Conservation (phyloP, 73 alveolate species). For the Tetrahymena elliotti region DNA sequence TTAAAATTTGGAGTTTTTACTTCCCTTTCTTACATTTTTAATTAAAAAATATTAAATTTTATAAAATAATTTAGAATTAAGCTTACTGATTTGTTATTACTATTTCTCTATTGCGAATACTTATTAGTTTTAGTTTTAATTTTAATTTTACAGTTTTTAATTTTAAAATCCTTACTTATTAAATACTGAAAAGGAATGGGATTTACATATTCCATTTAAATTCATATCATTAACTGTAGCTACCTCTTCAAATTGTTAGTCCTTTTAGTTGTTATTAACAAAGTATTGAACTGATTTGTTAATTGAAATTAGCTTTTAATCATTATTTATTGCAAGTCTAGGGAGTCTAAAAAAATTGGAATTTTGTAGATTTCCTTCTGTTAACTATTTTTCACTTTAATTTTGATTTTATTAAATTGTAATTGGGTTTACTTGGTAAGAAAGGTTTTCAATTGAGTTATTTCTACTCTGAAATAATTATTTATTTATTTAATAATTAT, state of each 20-base stretch:
- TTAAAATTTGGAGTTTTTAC: background rate
- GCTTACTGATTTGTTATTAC: background rate
- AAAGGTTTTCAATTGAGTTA: background rate
- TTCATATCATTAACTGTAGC: background rate
- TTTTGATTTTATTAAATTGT: too few species aligned
- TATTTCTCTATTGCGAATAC: background rate
- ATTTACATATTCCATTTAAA: background rate
- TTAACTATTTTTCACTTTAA: background rate
- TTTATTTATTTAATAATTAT: too few species aligned
- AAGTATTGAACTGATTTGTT: background rate
- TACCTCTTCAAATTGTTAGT: background rate
- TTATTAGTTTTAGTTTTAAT: background rate
- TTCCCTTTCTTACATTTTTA: background rate
- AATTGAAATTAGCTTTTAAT: background rate
- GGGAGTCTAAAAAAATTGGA: background rate
- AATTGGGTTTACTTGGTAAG: background rate
- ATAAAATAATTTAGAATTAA: too few species aligned
- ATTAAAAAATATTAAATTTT: too few species aligned
- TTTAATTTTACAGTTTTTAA: background rate
- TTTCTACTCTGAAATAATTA: background rate
- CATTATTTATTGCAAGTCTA: background rate
- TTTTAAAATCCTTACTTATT: background rate
- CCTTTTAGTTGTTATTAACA: background rate
- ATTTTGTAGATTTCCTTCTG: background rate
- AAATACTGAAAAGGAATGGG: background rate